These are phyloP conservation scores for Tolypocladium endophyticum DNA, from an alignment of 2,329 filamentous ascomycete genomes.

Conservation along the genomic window DNA sequence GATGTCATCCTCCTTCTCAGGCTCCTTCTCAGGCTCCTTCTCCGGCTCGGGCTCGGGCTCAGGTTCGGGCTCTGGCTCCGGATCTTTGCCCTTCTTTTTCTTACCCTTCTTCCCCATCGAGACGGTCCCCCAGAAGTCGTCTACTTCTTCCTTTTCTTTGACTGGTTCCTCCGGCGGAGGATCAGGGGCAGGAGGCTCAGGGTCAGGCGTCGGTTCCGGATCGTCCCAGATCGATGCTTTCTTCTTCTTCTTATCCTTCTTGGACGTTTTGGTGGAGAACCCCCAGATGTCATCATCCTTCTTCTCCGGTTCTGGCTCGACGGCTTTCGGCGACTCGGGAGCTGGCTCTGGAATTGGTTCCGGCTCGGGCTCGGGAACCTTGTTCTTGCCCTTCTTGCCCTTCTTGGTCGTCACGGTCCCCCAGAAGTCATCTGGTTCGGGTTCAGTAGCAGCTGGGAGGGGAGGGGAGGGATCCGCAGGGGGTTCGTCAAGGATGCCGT, in stretches of 20 bases:
- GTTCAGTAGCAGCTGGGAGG: not conserved
- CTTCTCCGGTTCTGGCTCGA: constrained; percentile 13
- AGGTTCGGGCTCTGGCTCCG: not conserved
- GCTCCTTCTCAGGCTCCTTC: constrained; percentile 12
- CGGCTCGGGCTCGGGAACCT: constrained; percentile 3
- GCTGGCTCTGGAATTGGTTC: constrained; percentile 16
- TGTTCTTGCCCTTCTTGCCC: constrained; percentile 27
- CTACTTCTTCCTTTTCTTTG: constrained; percentile 9
- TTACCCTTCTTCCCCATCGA: constrained; percentile 10
- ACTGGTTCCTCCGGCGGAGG: not conserved
- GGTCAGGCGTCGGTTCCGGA: constrained; percentile 9
- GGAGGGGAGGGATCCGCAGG: constrained; percentile 1
- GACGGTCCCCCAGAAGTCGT: constrained; percentile 16
- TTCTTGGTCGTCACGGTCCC: constrained; percentile 10
- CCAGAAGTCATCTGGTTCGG: not conserved
- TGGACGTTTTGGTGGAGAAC: constrained; percentile 13
- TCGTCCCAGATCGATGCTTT: constrained; percentile 13
- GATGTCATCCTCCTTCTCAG: constrained; percentile 13
- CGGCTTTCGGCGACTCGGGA: constrained; percentile 9
- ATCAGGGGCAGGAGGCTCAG: constrained; percentile 9
- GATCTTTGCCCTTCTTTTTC: constrained; percentile 10
- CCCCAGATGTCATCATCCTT: constrained; percentile 22
- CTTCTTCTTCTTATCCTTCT: constrained; percentile 19
- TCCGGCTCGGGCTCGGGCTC: constrained; percentile 7
- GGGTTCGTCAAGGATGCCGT: constrained; percentile 1